Evolutionary conservation across 805 yeast species (phyloP).

Genomic region (Brettanomyces sp.): DNA sequence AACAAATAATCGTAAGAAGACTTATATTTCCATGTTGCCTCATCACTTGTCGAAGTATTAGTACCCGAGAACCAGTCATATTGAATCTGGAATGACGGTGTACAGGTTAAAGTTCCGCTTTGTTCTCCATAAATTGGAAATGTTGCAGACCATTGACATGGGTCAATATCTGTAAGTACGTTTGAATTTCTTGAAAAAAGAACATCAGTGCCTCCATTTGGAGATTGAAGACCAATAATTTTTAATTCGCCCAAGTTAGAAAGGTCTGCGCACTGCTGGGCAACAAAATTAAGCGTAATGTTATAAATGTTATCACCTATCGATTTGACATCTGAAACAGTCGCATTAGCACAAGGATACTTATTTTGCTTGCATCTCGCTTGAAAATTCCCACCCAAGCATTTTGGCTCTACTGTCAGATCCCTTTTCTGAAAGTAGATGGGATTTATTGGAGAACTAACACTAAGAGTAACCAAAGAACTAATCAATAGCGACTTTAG

Average conservation of each 20-base stretch:
- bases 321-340: background rate
- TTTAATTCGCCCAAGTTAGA: constrained; percentile 10
- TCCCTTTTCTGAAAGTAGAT: constrained; percentile 13
- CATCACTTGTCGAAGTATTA: constrained; percentile 2
- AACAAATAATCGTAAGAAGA: constrained; percentile 13
- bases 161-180: constrained; percentile 11
- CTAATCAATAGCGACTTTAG: constrained; percentile 10
- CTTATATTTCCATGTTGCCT: background rate
- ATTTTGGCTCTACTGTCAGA: background rate
- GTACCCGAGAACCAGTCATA: constrained; percentile 20
- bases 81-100: constrained; percentile 19
- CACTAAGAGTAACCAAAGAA: constrained; percentile 13
- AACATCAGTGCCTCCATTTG: constrained; percentile 12
- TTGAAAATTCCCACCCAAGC: constrained; percentile 2
- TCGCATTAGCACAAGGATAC: constrained; percentile 7
- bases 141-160: constrained; percentile 17
- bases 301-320: constrained; percentile 1
- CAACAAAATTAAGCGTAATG: constrained; percentile 4
- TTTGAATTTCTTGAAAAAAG: constrained; percentile 13
- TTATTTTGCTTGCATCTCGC: constrained; percentile 1
- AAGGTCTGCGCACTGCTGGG: constrained; percentile 2
- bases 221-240: constrained; percentile 15
- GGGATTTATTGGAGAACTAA: constrained; percentile 17
- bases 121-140: constrained; percentile 13
- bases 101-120: constrained; percentile 6